Conservation (phyloP, 345 rosid genomes). For the Gossypium australe region DNA sequence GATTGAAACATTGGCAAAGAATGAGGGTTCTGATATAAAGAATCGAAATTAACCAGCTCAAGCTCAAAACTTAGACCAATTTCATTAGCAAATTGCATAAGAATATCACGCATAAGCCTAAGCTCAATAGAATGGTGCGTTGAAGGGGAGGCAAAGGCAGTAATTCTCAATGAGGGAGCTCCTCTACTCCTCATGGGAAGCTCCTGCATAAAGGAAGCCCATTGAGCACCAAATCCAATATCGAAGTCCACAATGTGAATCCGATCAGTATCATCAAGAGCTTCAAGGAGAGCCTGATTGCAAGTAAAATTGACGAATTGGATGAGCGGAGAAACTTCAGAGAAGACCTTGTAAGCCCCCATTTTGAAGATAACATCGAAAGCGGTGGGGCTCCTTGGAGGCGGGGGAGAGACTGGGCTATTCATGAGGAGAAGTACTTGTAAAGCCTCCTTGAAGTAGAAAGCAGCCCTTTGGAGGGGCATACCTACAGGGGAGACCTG, state of each 20-base stretch:
- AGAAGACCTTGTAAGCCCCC: slow-evolving; percentile 49
- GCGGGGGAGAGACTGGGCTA: slow-evolving; percentile 30
- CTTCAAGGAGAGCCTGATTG: slow-evolving; percentile 53
- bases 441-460: slow-evolving; percentile 60
- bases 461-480: slow-evolving; percentile 53
- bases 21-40: slow-evolving; percentile 34
- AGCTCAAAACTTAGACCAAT: slow-evolving; percentile 44
- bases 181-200: slow-evolving; percentile 40
- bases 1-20: slow-evolving; percentile 31
- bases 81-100: slow-evolving; percentile 43
- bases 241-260: slow-evolving; percentile 55
- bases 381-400: slow-evolving; percentile 29
- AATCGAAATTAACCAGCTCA: slow-evolving; percentile 42
- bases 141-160: slow-evolving; percentile 48
- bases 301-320: slow-evolving; percentile 51
- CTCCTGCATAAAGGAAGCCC: slow-evolving; percentile 66
- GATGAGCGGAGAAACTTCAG: slow-evolving; percentile 47
- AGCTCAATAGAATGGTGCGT: slow-evolving; percentile 43
- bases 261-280: slow-evolving; percentile 32
- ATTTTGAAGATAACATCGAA: slow-evolving; percentile 45
- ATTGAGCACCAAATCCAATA: slow-evolving; percentile 57
- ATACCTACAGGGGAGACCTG: slow-evolving; percentile 51
- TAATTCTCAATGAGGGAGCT: slow-evolving; percentile 42
- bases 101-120: slow-evolving; percentile 44
- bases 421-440: slow-evolving; percentile 37